phyloP scores from a whole-genome alignment of 805 yeast species.

The Candida sithepensis region DNA sequence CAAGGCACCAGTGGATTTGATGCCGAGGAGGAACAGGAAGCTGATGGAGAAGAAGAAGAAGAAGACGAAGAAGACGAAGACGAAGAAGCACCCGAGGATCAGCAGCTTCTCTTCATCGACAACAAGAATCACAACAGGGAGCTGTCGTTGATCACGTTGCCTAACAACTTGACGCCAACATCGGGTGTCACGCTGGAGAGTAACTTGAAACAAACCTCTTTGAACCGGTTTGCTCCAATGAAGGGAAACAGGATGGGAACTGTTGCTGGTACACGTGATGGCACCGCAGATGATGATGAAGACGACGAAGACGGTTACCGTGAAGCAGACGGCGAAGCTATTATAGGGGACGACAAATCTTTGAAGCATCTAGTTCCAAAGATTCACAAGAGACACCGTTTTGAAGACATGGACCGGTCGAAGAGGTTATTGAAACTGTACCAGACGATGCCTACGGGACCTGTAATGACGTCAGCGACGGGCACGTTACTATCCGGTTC shows the following conservation, averaged over 20 bases:
- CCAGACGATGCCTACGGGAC: neutral
- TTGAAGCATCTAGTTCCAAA: neutral
- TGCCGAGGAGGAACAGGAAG: neutral
- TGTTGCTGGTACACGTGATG: neutral
- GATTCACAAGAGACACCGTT: neutral
- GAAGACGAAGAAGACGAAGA: neutral
- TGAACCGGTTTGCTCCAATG: neutral
- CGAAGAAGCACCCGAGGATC: neutral
- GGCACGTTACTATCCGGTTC: neutral
- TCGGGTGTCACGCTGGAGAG: conserved; percentile 19
- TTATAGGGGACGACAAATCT: neutral
- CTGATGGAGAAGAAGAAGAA: neutral
- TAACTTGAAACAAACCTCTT: conserved; percentile 1
- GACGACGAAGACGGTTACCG: neutral
- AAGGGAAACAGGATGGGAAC: neutral
- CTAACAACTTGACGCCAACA: conserved; percentile 19
- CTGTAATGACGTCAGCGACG: neutral
- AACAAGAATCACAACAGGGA: conserved; percentile 3
- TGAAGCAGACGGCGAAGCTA: neutral
- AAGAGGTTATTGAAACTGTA: neutral
- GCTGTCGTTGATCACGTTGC: conserved; percentile 14
- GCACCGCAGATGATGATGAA: conserved; percentile 1
- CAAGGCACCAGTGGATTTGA: neutral
- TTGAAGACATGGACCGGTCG: neutral
- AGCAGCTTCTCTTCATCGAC: neutral